These are phyloP conservation scores for Venturia effusa DNA, from an alignment of 2,329 filamentous ascomycete species.

Conservation along the genomic window DNA sequence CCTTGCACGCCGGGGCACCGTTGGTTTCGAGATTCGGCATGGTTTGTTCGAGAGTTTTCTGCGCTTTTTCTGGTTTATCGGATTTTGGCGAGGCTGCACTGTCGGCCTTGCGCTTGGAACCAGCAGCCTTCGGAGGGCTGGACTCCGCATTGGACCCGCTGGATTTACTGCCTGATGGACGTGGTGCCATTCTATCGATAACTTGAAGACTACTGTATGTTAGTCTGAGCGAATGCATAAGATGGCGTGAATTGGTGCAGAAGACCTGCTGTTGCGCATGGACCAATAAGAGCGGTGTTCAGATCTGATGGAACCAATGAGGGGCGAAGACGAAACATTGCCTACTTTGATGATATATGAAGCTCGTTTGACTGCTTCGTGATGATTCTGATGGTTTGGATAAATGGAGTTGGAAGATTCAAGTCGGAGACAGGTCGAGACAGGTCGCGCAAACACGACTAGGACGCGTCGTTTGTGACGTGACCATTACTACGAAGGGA, in stretches of 20 bases:
- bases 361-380: background rate
- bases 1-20: background rate
- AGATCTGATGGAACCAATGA: background rate
- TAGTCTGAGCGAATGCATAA: background rate
- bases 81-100: constrained; percentile 23
- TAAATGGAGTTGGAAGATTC: background rate
- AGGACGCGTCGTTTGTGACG: background rate
- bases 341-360: background rate
- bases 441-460: background rate
- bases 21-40: constrained; percentile 28
- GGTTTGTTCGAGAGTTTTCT: constrained; percentile 44
- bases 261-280: background rate
- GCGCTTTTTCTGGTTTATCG: constrained; percentile 32
- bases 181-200: background rate
- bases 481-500: background rate
- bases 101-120: constrained; percentile 31
- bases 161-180: background rate
- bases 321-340: background rate
- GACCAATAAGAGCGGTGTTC: background rate
- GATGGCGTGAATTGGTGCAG: background rate
- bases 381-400: background rate
- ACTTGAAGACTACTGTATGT: background rate
- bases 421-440: background rate
- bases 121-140: constrained; percentile 19
- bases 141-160: background rate